Evolutionary conservation across 2,329 filamentous ascomycete genomes (phyloP).

Genomic region (Alternaria postmessia): DNA sequence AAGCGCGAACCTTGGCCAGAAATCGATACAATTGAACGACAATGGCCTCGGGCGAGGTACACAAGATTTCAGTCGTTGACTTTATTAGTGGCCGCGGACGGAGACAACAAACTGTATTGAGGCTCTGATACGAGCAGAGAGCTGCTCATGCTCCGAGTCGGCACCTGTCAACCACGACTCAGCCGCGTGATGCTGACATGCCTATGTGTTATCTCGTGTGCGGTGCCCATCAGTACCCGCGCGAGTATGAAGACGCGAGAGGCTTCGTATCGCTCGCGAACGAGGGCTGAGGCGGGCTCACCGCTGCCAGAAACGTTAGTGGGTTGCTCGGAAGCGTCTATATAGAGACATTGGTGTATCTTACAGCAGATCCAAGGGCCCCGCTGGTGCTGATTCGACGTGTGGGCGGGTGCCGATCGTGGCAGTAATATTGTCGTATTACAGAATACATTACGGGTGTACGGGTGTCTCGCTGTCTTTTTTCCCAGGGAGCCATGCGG

Average conservation of each 20-base stretch:
- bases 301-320: constrained; percentile 14
- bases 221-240: constrained; percentile 22
- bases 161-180: constrained; percentile 31
- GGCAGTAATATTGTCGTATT: constrained; percentile 34
- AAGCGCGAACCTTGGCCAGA: constrained; percentile 18
- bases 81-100: constrained; percentile 2
- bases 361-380: constrained; percentile 8
- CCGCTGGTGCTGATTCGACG: constrained; percentile 10
- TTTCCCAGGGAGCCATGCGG: constrained; percentile 17
- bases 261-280: constrained; percentile 26
- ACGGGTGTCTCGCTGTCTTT: constrained; percentile 22
- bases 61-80: constrained; percentile 11
- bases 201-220: constrained; percentile 19
- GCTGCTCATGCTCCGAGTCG: constrained; percentile 12
- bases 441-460: constrained; percentile 38
- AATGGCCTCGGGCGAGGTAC: constrained; percentile 15
- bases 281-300: constrained; percentile 14
- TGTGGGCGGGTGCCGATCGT: constrained; percentile 5
- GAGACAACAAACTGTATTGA: not conserved
- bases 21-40: constrained; percentile 20
- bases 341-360: constrained; percentile 16
- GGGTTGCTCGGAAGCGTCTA: constrained; percentile 16
- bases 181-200: constrained; percentile 36
- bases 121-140: constrained; percentile 20
- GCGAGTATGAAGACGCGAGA: constrained; percentile 19